Evolutionary conservation across 441 rosid species (phyloP).

Genomic region (Breynia disticha): DNA sequence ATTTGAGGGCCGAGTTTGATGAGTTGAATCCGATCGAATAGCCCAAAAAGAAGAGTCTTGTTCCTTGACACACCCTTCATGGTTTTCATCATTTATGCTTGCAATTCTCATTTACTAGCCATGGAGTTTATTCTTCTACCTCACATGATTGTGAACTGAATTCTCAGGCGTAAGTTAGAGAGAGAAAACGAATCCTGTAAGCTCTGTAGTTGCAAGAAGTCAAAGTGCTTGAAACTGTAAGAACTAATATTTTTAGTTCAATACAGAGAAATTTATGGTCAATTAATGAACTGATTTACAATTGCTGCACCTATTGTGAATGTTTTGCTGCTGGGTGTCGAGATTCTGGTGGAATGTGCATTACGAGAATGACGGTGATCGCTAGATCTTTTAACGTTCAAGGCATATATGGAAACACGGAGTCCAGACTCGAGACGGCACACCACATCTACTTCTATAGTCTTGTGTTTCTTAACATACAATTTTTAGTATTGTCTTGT

Average conservation of each 20-base stretch:
- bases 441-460: too few species aligned
- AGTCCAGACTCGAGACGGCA: too few species aligned
- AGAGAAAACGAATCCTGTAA: conserved; percentile 78
- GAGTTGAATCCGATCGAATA: conserved; percentile 36
- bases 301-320: conserved; percentile 76
- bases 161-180: conserved; percentile 57
- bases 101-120: background rate
- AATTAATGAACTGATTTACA: background rate
- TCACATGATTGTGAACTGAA: conserved; percentile 8
- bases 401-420: too few species aligned
- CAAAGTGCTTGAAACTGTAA: conserved; percentile 98
- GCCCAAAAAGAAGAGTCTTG: conserved; percentile 62
- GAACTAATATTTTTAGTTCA: conserved; percentile 16
- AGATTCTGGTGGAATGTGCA: too few species aligned
- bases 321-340: conserved; percentile 99
- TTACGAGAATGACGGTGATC: too few species aligned
- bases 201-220: conserved; percentile 97
- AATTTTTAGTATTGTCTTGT: too few species aligned
- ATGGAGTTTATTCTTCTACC: background rate
- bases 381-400: too few species aligned
- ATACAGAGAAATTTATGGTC: background rate
- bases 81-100: background rate
- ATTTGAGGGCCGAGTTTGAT: too few species aligned
- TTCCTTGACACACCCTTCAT: conserved; percentile 2
- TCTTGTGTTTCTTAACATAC: too few species aligned